phyloP scores from a whole-genome alignment of 139 green algal species.

The Chlamydomonas sphaeroides region DNA sequence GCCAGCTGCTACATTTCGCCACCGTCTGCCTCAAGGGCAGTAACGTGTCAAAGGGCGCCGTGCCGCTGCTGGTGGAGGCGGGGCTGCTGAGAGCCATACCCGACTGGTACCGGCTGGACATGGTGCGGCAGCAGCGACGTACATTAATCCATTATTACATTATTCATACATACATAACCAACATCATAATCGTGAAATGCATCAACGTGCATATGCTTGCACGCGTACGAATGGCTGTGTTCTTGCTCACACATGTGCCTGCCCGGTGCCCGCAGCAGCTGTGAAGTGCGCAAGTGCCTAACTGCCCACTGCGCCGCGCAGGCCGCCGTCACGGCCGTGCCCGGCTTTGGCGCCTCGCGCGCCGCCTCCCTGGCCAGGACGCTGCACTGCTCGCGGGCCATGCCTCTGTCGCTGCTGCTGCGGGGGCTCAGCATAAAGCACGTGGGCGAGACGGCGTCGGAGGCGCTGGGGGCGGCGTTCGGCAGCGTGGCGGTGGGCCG shows the following conservation, averaged over 20 bases:
- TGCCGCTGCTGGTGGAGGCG: conserved; percentile 38
- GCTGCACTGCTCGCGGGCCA: conserved; percentile 6
- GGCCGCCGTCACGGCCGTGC: conserved; percentile 3
- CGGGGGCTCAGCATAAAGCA: conserved; percentile 40
- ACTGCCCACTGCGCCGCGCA: background rate
- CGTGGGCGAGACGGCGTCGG: background rate
- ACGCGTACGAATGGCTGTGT: background rate
- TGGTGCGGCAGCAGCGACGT: background rate
- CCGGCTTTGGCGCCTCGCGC: conserved; percentile 36
- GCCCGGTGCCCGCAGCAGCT: too few species aligned
- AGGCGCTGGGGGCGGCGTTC: too few species aligned
- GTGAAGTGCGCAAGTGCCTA: too few species aligned
- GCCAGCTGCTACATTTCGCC: conserved; percentile 55
- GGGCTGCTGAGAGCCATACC: background rate
- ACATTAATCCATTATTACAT: background rate
- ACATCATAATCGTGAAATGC: background rate
- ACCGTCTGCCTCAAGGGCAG: conserved; percentile 26
- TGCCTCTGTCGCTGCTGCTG: conserved; percentile 25
- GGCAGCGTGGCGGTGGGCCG: too few species aligned
- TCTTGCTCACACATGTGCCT: background rate
- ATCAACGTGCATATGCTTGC: too few species aligned
- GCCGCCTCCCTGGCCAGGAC: background rate
- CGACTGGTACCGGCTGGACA: conserved; percentile 37
- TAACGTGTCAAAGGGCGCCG: background rate
- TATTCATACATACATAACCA: background rate